Evolutionary conservation across 306 rosid species (phyloP), one percentile per base, ranked within the genome.

Genomic region (Medicago arabica): DNA sequence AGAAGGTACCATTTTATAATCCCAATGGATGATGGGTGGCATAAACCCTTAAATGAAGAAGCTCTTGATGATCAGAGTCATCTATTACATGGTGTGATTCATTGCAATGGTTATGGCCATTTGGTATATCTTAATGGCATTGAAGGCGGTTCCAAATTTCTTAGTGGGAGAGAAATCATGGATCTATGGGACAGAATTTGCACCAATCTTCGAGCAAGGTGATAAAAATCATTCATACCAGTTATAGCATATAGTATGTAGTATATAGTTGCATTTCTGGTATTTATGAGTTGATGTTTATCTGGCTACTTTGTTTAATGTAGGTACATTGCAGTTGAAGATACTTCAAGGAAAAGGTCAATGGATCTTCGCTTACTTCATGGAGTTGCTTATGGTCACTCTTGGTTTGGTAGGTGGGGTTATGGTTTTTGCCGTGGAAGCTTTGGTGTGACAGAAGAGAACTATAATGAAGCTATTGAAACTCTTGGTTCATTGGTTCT

Each of bases 381-480:
- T 68, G 98, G 98, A 54, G 90, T 93, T 38, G 96, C 98, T 12
- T 91, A 93, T 67, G 89, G 89, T 6, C 96, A 93, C 78, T 86
- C 94, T 14, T 93, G 98, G 98, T 93, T 93, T 31, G 97, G 97
- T 17, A 83, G 97, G 68, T 94, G 98, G 98, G 96, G 91, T 2
- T 94, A 94, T 71, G 80, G 70, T 43, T 91, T 94, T 53, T 81
- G 82, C 61, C 92, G 87, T 5, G 97, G 97, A 74, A 88, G 94
- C 79, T 94, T 89, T 43, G 96, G 97, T 1, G 90, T 90, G 18
- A 85, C 82, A 41, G 86, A 82, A 11, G 62, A 75, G 71, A 83
- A 75, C 36, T 94, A 91, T 76, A 46, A 80, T 15, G 78, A 70
- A 67, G 94, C 98, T 44, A 82, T 91, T 11, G 85, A 86, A 53